phyloP scores from a whole-genome alignment of 306 rosid genomes.

The Cucurbita maxima region DNA sequence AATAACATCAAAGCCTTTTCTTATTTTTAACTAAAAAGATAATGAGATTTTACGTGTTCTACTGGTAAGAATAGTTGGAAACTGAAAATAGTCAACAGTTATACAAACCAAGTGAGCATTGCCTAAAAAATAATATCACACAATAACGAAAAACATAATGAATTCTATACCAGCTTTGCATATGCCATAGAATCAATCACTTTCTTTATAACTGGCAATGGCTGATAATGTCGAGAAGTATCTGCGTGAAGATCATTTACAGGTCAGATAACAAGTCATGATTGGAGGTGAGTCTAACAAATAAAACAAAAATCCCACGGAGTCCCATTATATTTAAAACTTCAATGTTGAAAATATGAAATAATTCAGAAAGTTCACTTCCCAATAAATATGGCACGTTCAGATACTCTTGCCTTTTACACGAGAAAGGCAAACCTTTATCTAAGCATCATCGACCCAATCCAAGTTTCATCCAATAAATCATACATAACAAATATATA shows the following conservation, averaged over 20 bases:
- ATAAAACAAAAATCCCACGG: neutral
- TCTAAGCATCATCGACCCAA: neutral
- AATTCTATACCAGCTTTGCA: constrained; percentile 22
- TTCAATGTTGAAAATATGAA: neutral
- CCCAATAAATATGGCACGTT: neutral
- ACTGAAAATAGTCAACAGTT: neutral
- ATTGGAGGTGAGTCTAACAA: neutral
- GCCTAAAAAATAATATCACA: neutral
- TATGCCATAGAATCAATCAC: constrained; percentile 32
- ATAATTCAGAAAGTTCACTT: neutral
- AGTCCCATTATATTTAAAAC: neutral
- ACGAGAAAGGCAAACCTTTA: neutral
- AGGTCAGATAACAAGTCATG: neutral
- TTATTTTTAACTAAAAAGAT: neutral
- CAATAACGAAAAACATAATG: neutral
- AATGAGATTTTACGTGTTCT: neutral
- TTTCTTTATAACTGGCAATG: constrained; percentile 26
- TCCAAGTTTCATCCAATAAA: neutral
- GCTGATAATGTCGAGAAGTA: constrained; percentile 32
- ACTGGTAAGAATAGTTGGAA: neutral
- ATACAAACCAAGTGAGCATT: neutral
- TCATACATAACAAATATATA: neutral
- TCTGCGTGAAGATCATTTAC: constrained; percentile 13
- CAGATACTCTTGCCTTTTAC: neutral
- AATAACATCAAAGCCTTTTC: neutral